Percentiles rank a stretch among this genome's conserved stretches.
phyloP scores from a whole-genome alignment of 169 alveolate species.

The Cryptosporidium parvum region DNA sequence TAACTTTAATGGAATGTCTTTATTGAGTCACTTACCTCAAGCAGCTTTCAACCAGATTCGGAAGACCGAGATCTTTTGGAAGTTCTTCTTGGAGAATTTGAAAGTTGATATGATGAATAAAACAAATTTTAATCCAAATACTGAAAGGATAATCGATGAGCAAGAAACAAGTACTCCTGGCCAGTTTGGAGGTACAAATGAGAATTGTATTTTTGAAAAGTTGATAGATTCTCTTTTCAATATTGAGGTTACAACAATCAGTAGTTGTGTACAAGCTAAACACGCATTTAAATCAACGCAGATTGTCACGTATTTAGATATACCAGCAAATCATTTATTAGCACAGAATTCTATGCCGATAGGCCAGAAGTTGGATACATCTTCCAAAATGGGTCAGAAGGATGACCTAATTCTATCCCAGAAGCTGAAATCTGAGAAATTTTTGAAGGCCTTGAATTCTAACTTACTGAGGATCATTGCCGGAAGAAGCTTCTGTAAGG shows the following conservation, averaged over 20 bases:
- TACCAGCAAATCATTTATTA: constrained; percentile 1
- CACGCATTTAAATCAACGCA: constrained; percentile 31
- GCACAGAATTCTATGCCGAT: neutral
- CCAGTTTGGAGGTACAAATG: neutral
- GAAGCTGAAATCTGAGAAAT: constrained; percentile 8
- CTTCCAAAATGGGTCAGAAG: neutral
- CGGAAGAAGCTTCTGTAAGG: constrained; percentile 51
- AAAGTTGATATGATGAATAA: neutral
- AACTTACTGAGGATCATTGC: constrained; percentile 32
- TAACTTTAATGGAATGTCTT: neutral
- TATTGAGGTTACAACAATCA: constrained; percentile 43
- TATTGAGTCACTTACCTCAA: neutral
- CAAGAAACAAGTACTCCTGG: neutral
- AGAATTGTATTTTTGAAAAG: neutral
- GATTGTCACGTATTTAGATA: neutral
- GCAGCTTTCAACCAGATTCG: constrained; percentile 40
- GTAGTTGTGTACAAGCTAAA: constrained; percentile 37
- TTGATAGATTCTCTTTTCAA: constrained; percentile 22
- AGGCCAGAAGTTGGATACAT: neutral
- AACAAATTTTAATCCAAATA: too few species aligned
- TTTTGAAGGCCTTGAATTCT: constrained; percentile 12
- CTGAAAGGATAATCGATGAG: neutral
- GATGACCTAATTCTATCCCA: neutral
- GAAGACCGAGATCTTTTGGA: constrained; percentile 52
- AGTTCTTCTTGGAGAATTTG: constrained; percentile 29